Evolutionary conservation across 2,329 filamentous ascomycete genomes (phyloP).

Genomic region (Xylariales sp.): DNA sequence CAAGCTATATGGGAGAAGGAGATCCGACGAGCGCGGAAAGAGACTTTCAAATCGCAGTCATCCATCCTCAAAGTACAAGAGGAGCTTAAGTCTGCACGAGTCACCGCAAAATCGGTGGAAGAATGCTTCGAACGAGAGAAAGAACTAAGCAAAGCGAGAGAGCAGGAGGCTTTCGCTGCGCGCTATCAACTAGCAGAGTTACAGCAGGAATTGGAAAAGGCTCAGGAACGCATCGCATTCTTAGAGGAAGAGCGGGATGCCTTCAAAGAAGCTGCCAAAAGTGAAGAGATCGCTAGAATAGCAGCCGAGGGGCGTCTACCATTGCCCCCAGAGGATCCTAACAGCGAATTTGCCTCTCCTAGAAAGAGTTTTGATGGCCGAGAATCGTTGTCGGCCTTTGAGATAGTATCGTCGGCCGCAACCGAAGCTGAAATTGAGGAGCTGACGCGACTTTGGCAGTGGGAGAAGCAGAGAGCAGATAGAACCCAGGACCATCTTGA

Average conservation of each 20-base stretch:
- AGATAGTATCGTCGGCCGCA: conserved; percentile 65
- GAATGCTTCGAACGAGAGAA: conserved; percentile 72
- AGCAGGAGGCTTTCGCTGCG: conserved; percentile 76
- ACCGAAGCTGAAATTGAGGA: conserved; percentile 71
- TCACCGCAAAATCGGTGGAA: conserved; percentile 65
- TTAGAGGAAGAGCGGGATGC: conserved; percentile 81
- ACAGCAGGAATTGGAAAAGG: conserved; percentile 74
- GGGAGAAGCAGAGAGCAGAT: conserved; percentile 72
- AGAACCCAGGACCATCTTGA: conserved; percentile 79
- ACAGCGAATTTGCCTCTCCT: conserved; percentile 73
- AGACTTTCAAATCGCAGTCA: conserved; percentile 80
- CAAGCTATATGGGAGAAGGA: conserved; percentile 79
- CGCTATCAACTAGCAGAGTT: conserved; percentile 73
- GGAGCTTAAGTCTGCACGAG: conserved; percentile 73
- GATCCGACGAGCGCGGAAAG: conserved; percentile 75
- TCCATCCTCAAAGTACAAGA: conserved; percentile 77
- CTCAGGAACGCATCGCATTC: conserved; percentile 71
- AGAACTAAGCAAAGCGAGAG: conserved; percentile 68
- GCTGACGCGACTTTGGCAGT: conserved; percentile 63
- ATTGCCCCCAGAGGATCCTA: conserved; percentile 64
- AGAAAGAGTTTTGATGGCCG: conserved; percentile 58
- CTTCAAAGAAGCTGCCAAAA: conserved; percentile 76
- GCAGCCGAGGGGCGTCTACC: conserved; percentile 78
- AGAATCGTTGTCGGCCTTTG: conserved; percentile 60
- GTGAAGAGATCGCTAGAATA: conserved; percentile 78